phyloP scores from a whole-genome alignment of 2,329 filamentous ascomycete species.

The Fusarium mangiferae region DNA sequence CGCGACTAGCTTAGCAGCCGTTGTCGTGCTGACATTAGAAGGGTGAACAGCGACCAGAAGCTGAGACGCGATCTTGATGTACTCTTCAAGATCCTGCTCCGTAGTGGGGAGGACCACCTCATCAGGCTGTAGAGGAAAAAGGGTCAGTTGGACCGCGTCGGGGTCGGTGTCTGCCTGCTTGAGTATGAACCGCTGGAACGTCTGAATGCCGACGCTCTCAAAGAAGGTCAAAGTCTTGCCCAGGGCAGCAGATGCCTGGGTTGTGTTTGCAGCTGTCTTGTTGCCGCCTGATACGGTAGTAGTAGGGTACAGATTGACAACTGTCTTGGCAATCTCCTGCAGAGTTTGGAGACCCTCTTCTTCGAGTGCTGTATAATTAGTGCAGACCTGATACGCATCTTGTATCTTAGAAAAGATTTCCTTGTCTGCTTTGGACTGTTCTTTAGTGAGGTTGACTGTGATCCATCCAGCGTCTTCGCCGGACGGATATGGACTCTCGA shows the following conservation, averaged over 20 bases:
- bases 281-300: neutral
- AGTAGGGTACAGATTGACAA: neutral
- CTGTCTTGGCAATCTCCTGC: neutral
- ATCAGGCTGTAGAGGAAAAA: neutral
- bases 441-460: slow-evolving; percentile 68
- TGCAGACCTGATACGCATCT: neutral
- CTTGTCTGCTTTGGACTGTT: slow-evolving; percentile 19
- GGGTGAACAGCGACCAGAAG: slow-evolving; percentile 10
- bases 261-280: neutral
- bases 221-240: neutral
- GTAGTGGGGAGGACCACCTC: neutral
- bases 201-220: neutral
- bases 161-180: neutral
- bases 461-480: slow-evolving; percentile 23
- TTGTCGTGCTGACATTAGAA: neutral
- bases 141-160: accelerated
- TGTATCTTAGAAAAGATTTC: neutral
- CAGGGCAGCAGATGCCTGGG: neutral
- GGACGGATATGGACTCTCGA: neutral
- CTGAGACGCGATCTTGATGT: neutral
- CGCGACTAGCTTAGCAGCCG: neutral
- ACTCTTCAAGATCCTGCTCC: neutral
- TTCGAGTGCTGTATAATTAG: neutral
- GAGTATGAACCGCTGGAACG: neutral
- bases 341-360: neutral